A percentile compares a stretch with the other conserved stretches of the same genome.
These are phyloP conservation scores for Protomyces pachydermus DNA, from an alignment of 1,139 yeast species.

Conservation along the genomic window DNA sequence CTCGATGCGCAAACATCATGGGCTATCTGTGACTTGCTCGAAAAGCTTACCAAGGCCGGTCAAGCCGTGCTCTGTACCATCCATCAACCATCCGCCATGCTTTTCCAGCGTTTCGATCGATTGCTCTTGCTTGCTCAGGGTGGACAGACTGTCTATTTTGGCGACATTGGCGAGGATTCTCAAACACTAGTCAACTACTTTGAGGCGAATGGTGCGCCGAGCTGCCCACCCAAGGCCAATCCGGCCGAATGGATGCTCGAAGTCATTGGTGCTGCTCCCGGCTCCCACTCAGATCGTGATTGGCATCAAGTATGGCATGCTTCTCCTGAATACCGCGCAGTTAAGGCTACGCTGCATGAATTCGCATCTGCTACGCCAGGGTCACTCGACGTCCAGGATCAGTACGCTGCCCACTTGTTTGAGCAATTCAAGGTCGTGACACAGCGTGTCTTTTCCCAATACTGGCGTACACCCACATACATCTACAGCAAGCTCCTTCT, in stretches of 20 bases:
- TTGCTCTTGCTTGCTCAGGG: slow-evolving; percentile 50
- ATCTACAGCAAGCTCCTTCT: slow-evolving; percentile 46
- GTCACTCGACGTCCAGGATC: slow-evolving; percentile 2
- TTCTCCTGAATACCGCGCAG: slow-evolving; percentile 44
- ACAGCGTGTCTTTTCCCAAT: slow-evolving; percentile 38
- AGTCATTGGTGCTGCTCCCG: slow-evolving; percentile 55
- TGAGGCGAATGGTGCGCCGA: slow-evolving; percentile 51
- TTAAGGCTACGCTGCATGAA: slow-evolving; percentile 34
- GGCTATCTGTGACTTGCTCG: slow-evolving; percentile 52
- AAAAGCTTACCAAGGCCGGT: slow-evolving; percentile 51
- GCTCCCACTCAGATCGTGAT: slow-evolving; percentile 39
- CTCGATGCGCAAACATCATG: slow-evolving; percentile 57
- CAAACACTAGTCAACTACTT: slow-evolving; percentile 51
- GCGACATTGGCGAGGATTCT: slow-evolving; percentile 58
- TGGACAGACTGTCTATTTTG: slow-evolving; percentile 63
- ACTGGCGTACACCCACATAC: slow-evolving; percentile 48
- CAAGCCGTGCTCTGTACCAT: slow-evolving; percentile 56
- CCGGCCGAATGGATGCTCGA: slow-evolving; percentile 66
- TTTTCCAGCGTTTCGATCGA: slow-evolving; percentile 52
- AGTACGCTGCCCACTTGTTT: slow-evolving; percentile 33
- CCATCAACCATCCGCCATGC: slow-evolving; percentile 56
- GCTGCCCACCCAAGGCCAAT: slow-evolving; percentile 50
- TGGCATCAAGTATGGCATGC: slow-evolving; percentile 46
- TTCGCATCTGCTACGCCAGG: slow-evolving; percentile 33
- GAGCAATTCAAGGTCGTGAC: slow-evolving; percentile 30